Evolutionary conservation across 257 asterid species (phyloP), one percentile per base, ranked within the genome.

Genomic region (Cinchona pubescens): DNA sequence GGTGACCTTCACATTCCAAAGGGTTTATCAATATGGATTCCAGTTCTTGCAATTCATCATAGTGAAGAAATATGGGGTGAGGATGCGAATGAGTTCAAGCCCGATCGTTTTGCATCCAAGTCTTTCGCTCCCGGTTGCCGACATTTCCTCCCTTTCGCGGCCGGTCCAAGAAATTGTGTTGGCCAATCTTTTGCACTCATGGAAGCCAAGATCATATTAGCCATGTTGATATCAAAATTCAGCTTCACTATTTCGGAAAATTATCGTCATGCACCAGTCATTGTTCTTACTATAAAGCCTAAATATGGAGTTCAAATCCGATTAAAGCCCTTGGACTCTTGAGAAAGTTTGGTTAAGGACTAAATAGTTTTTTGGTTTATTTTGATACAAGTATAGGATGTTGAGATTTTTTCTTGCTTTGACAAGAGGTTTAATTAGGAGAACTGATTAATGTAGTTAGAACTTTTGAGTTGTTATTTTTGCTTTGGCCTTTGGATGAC

Each of bases 1-100:
- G 98, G 97, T 0, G 99, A 92, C 46, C 90, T 95, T 9, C 80
- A 83, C 51, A 88, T 95, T 38, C 99, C 98, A 0, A 95, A 95
- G 76, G 99, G 99, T 0, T 80, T 95, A 5, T 92, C 97, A 2
- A 87, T 94, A 68, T 94, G 98, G 98, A 92, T 94, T 0, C 98
- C 98, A 0, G 93, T 90, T 19, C 83, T 95, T 0, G 99, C 97
- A 1, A 91, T 94, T 51, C 98, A 94, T 79, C 99, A 94, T 51
- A 85, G 83, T 34, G 81, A 89, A 78, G 88, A 88, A 21, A 79
- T 94, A 42, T 94, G 99, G 99, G 99, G 99, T 18, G 81, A 89
- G 45, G 99, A 94, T 68, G 98, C 76, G 2, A 85, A 94, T 43
- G 93, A 92, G 78, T 94, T 94, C 84, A 87, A 86, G 38, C 99